Conservation (phyloP, 768 basidiomycete genomes). For the Holtermannia corniformis region DNA sequence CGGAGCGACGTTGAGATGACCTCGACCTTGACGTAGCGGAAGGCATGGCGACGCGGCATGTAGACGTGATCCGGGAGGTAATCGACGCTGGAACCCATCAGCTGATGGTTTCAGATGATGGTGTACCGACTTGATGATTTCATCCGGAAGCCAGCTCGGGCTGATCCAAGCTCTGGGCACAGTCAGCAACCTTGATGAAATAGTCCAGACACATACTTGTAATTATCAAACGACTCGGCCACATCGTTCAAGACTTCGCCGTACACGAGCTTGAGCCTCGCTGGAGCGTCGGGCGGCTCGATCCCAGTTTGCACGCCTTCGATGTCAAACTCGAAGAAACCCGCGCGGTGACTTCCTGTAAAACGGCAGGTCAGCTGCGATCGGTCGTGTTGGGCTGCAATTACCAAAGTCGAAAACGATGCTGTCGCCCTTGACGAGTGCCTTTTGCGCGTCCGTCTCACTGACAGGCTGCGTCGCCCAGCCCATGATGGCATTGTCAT, state of each 20-base stretch:
- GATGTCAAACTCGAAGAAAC: conserved; percentile 12
- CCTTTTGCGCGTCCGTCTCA: background rate
- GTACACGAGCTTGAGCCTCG: conserved; percentile 9
- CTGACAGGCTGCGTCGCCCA: conserved; percentile 8
- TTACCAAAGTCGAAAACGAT: conserved; percentile 19
- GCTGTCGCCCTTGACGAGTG: conserved; percentile 7
- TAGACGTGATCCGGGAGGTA: conserved; percentile 14
- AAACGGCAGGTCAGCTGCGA: background rate
- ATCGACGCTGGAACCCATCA: conserved; percentile 8
- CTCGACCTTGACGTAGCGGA: conserved; percentile 27
- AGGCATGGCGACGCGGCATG: conserved; percentile 23
- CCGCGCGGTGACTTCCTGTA: conserved; percentile 12
- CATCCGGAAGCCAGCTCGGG: conserved; percentile 24
- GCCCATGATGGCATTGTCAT: conserved; percentile 8
- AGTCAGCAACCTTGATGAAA: background rate
- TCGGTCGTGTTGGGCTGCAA: background rate
- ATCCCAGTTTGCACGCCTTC: conserved; percentile 4
- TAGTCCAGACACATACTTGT: conserved; percentile 9
- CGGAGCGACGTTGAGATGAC: conserved; percentile 15
- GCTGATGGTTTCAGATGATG: background rate
- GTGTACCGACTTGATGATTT: conserved; percentile 18
- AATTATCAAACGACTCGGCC: conserved; percentile 27
- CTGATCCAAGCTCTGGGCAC: conserved; percentile 14
- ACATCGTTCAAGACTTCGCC: conserved; percentile 30
- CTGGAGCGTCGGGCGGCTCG: conserved; percentile 8